Evolutionary conservation across 352 stramenopile genomes (phyloP).

Genomic region (Phytophthora cryptogea): DNA sequence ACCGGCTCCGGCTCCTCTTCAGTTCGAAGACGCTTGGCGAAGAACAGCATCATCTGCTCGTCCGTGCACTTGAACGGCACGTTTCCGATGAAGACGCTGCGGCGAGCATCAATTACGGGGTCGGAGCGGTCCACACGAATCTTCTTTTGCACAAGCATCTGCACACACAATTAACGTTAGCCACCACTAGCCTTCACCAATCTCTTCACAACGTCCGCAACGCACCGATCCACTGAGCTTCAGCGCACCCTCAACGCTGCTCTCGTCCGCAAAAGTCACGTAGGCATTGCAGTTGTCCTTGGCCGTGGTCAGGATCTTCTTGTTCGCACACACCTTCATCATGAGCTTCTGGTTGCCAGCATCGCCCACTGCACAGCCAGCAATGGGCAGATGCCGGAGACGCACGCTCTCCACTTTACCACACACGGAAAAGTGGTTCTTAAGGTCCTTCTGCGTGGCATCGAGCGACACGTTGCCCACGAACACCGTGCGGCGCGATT

Average conservation of each 20-base stretch:
- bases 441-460: constrained; percentile 79
- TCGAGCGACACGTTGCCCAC: constrained; percentile 92
- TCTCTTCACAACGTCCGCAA: neutral
- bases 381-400: constrained; percentile 86
- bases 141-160: constrained; percentile 66
- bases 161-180: constrained; percentile 11
- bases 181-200: constrained; percentile 1
- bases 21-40: constrained; percentile 67
- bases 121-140: constrained; percentile 72
- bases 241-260: constrained; percentile 66
- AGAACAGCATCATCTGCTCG: constrained; percentile 72
- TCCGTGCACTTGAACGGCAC: constrained; percentile 88
- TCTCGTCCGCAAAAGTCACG: constrained; percentile 78
- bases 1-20: constrained; percentile 72
- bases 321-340: constrained; percentile 91
- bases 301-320: constrained; percentile 76
- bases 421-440: constrained; percentile 81
- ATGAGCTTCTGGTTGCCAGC: constrained; percentile 91
- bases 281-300: constrained; percentile 93
- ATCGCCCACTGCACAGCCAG: constrained; percentile 83
- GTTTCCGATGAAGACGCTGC: constrained; percentile 92
- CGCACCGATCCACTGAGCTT: constrained; percentile 71
- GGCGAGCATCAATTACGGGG: constrained; percentile 72
- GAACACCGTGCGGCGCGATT: constrained; percentile 87
- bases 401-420: constrained; percentile 88